These are phyloP conservation scores for Chrysoporthe austroafricana DNA, from an alignment of 2,329 filamentous ascomycete genomes.

Conservation along the genomic window DNA sequence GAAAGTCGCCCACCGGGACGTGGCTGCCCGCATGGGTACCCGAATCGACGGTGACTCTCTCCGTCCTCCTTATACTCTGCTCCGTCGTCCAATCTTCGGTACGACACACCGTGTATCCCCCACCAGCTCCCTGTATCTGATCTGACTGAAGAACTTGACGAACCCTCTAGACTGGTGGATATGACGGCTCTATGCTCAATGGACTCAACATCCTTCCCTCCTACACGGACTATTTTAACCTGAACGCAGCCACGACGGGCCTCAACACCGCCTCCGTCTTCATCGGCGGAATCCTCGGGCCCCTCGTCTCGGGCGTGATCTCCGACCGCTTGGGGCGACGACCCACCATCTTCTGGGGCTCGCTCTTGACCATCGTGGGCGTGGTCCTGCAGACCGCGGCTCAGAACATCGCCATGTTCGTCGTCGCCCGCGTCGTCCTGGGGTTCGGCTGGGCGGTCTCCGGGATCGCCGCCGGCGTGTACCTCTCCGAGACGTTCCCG, in stretches of 20 bases:
- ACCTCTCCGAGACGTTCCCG: conserved; percentile 54
- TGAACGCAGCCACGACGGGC: conserved; percentile 55
- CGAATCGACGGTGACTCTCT: conserved; percentile 44
- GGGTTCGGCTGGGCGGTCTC: conserved; percentile 50
- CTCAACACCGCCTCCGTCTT: conserved; percentile 61
- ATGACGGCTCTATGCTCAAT: conserved; percentile 58
- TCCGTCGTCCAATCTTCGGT: conserved; percentile 50
- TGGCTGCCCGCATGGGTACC: conserved; percentile 53
- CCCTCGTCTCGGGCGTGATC: conserved; percentile 46
- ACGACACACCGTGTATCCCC: conserved; percentile 5
- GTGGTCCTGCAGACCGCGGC: conserved; percentile 51
- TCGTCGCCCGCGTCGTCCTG: conserved; percentile 50
- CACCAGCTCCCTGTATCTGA: not conserved
- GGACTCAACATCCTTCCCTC: conserved; percentile 60
- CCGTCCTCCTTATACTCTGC: conserved; percentile 47
- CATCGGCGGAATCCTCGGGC: conserved; percentile 53
- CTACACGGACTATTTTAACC: conserved; percentile 59
- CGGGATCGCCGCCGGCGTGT: conserved; percentile 49
- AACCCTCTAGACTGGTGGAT: conserved; percentile 43
- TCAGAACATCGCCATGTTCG: conserved; percentile 57
- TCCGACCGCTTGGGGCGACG: conserved; percentile 49
- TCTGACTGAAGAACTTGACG: not conserved
- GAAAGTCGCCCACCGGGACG: conserved; percentile 44
- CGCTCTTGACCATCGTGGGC: conserved; percentile 47
- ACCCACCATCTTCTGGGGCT: conserved; percentile 46